A percentile compares a stretch with the other conserved stretches of the same genome.
Evolutionary conservation across 2,329 filamentous ascomycete genomes (phyloP).

Genomic region (Phyllosticta paracitricarpa): DNA sequence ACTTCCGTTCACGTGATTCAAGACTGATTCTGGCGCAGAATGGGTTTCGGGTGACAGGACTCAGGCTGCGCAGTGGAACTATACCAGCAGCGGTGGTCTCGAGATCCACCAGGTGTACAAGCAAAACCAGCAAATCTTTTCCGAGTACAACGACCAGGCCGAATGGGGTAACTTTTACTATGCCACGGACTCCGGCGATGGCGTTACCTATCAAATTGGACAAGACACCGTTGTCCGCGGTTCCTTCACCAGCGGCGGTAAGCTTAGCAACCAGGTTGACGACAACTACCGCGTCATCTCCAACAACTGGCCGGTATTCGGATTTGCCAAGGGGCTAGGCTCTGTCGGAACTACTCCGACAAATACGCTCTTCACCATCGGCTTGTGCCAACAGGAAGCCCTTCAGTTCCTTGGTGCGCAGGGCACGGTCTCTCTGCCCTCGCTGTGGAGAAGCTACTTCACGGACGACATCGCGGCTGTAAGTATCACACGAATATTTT

Average conservation of each 20-base stretch:
- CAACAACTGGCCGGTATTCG: constrained; percentile 43
- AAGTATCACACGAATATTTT: constrained; percentile 20
- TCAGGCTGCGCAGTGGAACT: constrained; percentile 53
- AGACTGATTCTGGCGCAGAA: constrained; percentile 40
- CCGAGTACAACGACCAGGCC: constrained; percentile 37
- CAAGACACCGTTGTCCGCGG: constrained; percentile 36
- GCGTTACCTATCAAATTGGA: constrained; percentile 39
- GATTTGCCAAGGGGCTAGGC: constrained; percentile 42
- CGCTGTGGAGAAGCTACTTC: constrained; percentile 43
- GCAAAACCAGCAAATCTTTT: constrained; percentile 38
- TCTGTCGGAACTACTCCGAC: constrained; percentile 27
- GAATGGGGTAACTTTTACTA: constrained; percentile 48
- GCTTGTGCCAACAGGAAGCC: constrained; percentile 38
- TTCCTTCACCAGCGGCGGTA: constrained; percentile 35
- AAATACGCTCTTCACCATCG: constrained; percentile 40
- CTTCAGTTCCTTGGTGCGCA: constrained; percentile 40
- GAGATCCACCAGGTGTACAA: constrained; percentile 51
- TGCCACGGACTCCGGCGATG: constrained; percentile 33
- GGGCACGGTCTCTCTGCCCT: constrained; percentile 30
- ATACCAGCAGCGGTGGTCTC: constrained; percentile 33
- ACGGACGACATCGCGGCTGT: constrained; percentile 33
- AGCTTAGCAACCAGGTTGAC: constrained; percentile 37
- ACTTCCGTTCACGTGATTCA: not conserved
- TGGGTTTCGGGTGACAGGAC: constrained; percentile 56
- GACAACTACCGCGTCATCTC: constrained; percentile 41